A percentile compares a stretch with the other conserved stretches of the same genome.
Evolutionary conservation across 148 eudicot species (phyloP).

Genomic region (Vaccinium vitisidaea): DNA sequence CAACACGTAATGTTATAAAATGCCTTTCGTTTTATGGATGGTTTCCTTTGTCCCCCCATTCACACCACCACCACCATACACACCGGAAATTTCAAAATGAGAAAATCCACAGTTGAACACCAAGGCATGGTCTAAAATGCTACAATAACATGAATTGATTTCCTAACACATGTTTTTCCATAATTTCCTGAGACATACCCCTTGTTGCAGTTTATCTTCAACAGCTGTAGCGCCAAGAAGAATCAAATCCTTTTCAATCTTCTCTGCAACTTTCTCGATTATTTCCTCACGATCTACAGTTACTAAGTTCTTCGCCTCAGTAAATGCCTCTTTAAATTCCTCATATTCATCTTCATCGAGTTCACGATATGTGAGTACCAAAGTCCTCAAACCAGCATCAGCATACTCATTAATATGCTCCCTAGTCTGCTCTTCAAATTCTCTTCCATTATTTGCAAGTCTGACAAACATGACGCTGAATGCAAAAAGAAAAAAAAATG

Average conservation of each 20-base stretch:
- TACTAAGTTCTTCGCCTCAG: constrained; percentile 43
- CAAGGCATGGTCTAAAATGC: neutral
- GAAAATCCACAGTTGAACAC: neutral
- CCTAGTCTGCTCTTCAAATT: constrained; percentile 48
- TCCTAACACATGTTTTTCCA: neutral
- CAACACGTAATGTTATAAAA: neutral
- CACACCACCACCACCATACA: neutral
- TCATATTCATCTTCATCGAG: constrained; percentile 45
- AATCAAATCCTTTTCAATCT: constrained; percentile 50
- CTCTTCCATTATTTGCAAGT: constrained; percentile 44
- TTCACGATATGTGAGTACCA: constrained; percentile 58
- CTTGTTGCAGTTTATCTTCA: constrained; percentile 71
- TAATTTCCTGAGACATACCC: constrained; percentile 35
- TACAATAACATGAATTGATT: neutral
- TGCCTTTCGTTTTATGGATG: neutral
- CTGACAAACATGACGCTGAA: constrained; percentile 65
- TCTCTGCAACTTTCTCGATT: constrained; percentile 47
- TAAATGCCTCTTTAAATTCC: constrained; percentile 38
- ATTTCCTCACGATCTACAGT: constrained; percentile 50
- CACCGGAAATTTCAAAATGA: no score
- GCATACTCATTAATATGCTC: constrained; percentile 54
- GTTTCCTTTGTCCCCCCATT: neutral
- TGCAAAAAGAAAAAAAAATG: neutral
- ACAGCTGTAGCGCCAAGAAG: constrained; percentile 78
- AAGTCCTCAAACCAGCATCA: constrained; percentile 65